A percentile compares a stretch with the other conserved stretches of the same genome.
These are phyloP conservation scores for Paracoccidioides brasiliensis DNA, from an alignment of 2,329 filamentous ascomycete genomes.

Conservation along the genomic window DNA sequence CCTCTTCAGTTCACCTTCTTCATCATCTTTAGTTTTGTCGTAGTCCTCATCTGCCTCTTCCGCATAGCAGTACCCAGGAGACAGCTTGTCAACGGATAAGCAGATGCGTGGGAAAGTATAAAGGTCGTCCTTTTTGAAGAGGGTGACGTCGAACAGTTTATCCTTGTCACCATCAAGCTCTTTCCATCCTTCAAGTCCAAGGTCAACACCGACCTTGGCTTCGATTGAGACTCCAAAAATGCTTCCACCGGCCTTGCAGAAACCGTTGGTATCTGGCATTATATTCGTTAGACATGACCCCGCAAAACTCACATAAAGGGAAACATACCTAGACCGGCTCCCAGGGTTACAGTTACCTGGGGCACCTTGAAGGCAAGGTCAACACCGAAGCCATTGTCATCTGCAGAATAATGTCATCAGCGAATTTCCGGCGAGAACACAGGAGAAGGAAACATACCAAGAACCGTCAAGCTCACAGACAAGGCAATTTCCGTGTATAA, in stretches of 20 bases:
- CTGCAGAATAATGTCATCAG: slow-evolving; percentile 1
- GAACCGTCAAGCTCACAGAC: slow-evolving; percentile 3
- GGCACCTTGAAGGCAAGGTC: slow-evolving; percentile 5
- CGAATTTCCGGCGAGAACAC: too few species aligned
- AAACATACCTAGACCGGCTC: slow-evolving; percentile 1
- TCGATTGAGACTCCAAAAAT: slow-evolving; percentile 4
- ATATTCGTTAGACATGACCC: neutral
- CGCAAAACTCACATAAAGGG: neutral
- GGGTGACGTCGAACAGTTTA: slow-evolving; percentile 2
- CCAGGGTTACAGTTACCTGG: slow-evolving; percentile 1
- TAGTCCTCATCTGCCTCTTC: slow-evolving; percentile 1
- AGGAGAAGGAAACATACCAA: neutral
- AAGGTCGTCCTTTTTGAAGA: slow-evolving; percentile 3
- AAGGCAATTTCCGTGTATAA: slow-evolving; percentile 5
- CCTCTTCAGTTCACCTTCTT: neutral
- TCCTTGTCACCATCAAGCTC: slow-evolving; percentile 5
- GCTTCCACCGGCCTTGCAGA: slow-evolving; percentile 1
- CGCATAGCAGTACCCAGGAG: slow-evolving; percentile 1
- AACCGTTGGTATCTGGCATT: slow-evolving; percentile 2
- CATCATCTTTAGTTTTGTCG: neutral
- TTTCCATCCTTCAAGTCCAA: slow-evolving; percentile 2
- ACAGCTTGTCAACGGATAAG: neutral
- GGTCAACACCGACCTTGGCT: slow-evolving; percentile 1
- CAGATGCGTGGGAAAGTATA: slow-evolving; percentile 4
- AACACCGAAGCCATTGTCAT: slow-evolving; percentile 5